Conservation (phyloP, 148 eudicot genomes). For the Vaccinium corymbosum region DNA sequence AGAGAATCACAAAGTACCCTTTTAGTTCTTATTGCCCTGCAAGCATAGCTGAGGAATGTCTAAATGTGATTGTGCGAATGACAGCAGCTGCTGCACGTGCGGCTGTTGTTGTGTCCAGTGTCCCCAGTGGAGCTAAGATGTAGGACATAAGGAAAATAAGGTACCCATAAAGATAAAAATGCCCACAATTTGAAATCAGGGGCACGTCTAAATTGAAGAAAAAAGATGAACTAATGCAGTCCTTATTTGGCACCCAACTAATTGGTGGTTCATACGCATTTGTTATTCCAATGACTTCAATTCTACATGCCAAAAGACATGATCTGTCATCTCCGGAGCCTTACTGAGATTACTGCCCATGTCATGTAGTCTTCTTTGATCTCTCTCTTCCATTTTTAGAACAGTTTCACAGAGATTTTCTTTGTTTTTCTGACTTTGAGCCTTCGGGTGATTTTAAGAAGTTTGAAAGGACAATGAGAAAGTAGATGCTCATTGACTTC, state of each 20-base stretch:
- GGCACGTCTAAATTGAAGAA: too few species aligned
- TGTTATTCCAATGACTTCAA: slow-evolving; percentile 45
- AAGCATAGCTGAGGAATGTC: slow-evolving; percentile 9
- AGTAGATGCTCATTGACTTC: slow-evolving; percentile 45
- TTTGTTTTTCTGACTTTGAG: neutral
- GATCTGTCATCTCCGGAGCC: slow-evolving; percentile 19
- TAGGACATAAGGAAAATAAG: slow-evolving; percentile 21
- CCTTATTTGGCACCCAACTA: slow-evolving; percentile 67
- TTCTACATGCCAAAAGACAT: slow-evolving; percentile 38
- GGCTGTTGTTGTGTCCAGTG: slow-evolving; percentile 1
- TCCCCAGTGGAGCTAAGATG: slow-evolving; percentile 6
- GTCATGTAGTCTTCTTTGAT: neutral
- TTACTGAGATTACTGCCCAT: slow-evolving; percentile 11
- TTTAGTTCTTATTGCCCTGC: neutral
- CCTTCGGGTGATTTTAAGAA: slow-evolving; percentile 36
- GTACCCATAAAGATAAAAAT: too few species aligned
- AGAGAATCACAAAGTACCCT: slow-evolving; percentile 1
- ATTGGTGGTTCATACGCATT: slow-evolving; percentile 62
- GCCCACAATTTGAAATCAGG: too few species aligned
- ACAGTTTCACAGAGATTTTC: neutral
- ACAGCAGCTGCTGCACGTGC: neutral
- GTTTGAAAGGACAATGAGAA: slow-evolving; percentile 48
- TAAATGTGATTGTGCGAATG: neutral
- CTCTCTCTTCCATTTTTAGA: neutral
- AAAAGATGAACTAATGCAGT: slow-evolving; percentile 27